Conservation (phyloP, 306 rosid species). For the Ammopiptanthus mongolicus region DNA sequence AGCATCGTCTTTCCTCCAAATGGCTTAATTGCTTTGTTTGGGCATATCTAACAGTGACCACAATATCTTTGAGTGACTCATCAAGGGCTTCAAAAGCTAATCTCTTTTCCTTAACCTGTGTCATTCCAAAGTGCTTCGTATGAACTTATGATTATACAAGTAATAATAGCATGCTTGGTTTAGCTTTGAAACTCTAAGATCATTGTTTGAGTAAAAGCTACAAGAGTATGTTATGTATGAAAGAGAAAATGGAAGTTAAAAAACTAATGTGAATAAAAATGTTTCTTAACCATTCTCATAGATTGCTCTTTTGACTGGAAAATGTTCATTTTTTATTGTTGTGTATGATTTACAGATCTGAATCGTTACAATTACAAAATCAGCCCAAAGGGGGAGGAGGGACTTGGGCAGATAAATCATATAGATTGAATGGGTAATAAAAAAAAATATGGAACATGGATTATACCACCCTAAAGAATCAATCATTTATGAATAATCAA, state of each 20-base stretch:
- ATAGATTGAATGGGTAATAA: slow-evolving; percentile 40
- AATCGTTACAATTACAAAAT: slow-evolving; percentile 32
- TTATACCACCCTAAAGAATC: slow-evolving; percentile 33
- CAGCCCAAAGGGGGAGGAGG: slow-evolving; percentile 20
- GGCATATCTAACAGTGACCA: no score
- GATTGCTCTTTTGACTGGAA: not conserved
- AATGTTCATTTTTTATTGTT: not conserved
- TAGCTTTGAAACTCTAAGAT: not conserved
- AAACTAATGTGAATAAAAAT: not conserved
- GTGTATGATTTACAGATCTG: slow-evolving; percentile 28
- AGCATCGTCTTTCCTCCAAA: no score
- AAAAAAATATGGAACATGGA: slow-evolving; percentile 29
- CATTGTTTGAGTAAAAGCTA: not conserved
- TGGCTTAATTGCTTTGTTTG: no score
- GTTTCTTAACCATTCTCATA: not conserved
- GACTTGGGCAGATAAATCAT: slow-evolving; percentile 41
- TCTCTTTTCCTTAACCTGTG: no score
- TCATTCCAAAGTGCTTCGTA: no score
- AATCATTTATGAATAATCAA: slow-evolving; percentile 38
- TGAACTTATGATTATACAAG: no score
- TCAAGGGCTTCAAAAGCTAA: no score
- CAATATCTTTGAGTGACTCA: no score
- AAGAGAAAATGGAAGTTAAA: not conserved
- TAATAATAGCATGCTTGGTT: no score
- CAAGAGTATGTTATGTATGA: not conserved